Conservation (phyloP, 2,329 filamentous ascomycete genomes). For the Colletotrichum sp. region DNA sequence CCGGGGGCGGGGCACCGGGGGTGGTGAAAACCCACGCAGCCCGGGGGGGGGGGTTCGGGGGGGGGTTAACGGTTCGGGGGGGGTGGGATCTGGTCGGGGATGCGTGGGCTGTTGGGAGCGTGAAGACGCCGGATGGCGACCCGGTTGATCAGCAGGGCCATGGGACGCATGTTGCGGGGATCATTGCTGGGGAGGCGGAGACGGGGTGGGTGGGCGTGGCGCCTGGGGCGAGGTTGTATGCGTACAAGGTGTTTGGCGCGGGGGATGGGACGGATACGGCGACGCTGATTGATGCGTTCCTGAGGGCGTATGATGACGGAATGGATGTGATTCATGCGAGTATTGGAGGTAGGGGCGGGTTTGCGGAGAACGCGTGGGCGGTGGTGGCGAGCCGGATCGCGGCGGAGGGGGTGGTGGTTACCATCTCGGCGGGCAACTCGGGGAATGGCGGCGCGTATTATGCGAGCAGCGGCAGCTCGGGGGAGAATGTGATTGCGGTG, state of each 20-base stretch:
- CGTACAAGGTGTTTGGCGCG: conserved; percentile 29
- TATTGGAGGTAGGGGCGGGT: conserved; percentile 28
- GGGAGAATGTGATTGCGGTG: conserved; percentile 41
- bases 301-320: conserved; percentile 32
- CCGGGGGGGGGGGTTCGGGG: too few relatives aligned
- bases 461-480: conserved; percentile 40
- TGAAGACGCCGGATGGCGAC: conserved; percentile 38
- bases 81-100: conserved; percentile 51
- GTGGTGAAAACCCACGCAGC: too few relatives aligned
- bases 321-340: conserved; percentile 32
- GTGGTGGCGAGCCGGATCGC: conserved; percentile 44
- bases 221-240: conserved; percentile 24
- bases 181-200: conserved; percentile 29
- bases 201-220: conserved; percentile 27
- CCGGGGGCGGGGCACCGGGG: too few relatives aligned
- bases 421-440: conserved; percentile 46
- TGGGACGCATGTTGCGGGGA: conserved; percentile 36
- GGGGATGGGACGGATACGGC: conserved; percentile 14
- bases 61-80: too few relatives aligned
- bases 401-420: conserved; percentile 46
- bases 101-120: conserved; percentile 25
- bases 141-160: conserved; percentile 31
- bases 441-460: conserved; percentile 44
- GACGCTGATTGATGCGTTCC: conserved; percentile 24
- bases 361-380: conserved; percentile 38